phyloP scores from a whole-genome alignment of 805 yeast species.

The Ogataea siamensis region DNA sequence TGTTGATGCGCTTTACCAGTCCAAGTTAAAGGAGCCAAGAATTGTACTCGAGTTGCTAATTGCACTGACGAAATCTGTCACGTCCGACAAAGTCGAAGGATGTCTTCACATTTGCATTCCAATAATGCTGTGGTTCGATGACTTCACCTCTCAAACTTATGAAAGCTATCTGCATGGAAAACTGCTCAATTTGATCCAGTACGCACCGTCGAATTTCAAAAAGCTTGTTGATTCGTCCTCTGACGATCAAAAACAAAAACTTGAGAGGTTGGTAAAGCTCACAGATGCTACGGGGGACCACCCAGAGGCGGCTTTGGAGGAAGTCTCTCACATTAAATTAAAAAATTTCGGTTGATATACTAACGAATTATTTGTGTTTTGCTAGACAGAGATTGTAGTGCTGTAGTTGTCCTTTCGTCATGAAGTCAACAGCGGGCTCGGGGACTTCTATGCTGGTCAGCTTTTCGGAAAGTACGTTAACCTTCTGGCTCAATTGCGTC shows the following conservation, averaged over 20 bases:
- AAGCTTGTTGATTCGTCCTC: conserved; percentile 39
- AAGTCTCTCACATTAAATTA: conserved; percentile 45
- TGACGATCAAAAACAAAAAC: conserved; percentile 38
- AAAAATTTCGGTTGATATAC: conserved; percentile 42
- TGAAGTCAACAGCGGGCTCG: conserved; percentile 2
- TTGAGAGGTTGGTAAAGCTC: conserved; percentile 45
- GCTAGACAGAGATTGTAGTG: conserved; percentile 26
- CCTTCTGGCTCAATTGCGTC: neutral
- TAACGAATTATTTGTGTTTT: conserved; percentile 3
- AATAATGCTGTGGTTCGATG: conserved; percentile 34
- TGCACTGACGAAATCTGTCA: conserved; percentile 40
- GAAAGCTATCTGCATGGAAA: conserved; percentile 45
- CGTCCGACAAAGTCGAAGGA: conserved; percentile 31
- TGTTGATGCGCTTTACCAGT: conserved; percentile 28
- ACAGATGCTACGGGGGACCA: conserved; percentile 18
- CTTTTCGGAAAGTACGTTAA: neutral
- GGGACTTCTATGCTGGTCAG: conserved; percentile 7
- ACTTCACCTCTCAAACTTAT: conserved; percentile 21
- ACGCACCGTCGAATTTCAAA: conserved; percentile 49
- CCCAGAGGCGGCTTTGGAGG: conserved; percentile 10
- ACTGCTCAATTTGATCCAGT: conserved; percentile 44
- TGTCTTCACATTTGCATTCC: conserved; percentile 34
- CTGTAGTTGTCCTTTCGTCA: conserved; percentile 17
- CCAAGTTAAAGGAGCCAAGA: conserved; percentile 34
- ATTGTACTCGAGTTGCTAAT: conserved; percentile 49